Percentiles rank a stretch among this genome's conserved stretches.
These are phyloP conservation scores for Penicillium sp. DNA, from an alignment of 2,329 filamentous ascomycete species.

Conservation along the genomic window DNA sequence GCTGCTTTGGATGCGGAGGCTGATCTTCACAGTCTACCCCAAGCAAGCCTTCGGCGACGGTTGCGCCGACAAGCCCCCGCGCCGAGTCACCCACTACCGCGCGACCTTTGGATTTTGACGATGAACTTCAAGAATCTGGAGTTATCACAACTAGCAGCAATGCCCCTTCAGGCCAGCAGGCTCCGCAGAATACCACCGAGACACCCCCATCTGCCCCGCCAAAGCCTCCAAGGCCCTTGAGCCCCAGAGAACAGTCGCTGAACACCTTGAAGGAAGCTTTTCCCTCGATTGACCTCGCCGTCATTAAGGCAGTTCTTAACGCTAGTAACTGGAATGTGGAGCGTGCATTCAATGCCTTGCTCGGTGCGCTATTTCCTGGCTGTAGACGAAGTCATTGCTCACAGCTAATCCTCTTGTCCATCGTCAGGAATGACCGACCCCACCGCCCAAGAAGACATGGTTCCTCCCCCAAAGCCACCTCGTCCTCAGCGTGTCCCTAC, in stretches of 20 bases:
- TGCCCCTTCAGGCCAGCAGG: constrained; percentile 9
- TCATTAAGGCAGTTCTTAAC: constrained; percentile 80
- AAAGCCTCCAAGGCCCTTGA: constrained; percentile 79
- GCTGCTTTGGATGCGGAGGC: constrained; percentile 12
- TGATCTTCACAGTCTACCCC: constrained; percentile 30
- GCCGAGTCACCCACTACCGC: constrained; percentile 52
- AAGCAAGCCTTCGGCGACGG: constrained; percentile 28
- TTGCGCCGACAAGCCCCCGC: constrained; percentile 28
- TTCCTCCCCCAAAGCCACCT: constrained; percentile 74
- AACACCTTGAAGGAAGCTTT: constrained; percentile 90
- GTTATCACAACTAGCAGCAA: constrained; percentile 20
- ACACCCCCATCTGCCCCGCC: constrained; percentile 59
- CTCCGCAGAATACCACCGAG: constrained; percentile 26
- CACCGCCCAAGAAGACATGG: constrained; percentile 56
- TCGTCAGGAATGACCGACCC: constrained; percentile 69
- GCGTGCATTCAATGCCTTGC: constrained; percentile 87
- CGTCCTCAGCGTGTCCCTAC: constrained; percentile 54
- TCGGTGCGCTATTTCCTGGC: constrained; percentile 52
- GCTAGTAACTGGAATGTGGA: constrained; percentile 86
- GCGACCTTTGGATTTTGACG: constrained; percentile 52
- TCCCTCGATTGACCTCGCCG: constrained; percentile 68
- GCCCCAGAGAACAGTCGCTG: constrained; percentile 76
- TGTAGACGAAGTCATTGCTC: constrained; percentile 1
- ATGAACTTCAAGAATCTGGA: constrained; percentile 46
- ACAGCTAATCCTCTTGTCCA: constrained; percentile 6